Conservation (phyloP, 1,139 yeast species). For the Arxiozyma heterogenica region DNA sequence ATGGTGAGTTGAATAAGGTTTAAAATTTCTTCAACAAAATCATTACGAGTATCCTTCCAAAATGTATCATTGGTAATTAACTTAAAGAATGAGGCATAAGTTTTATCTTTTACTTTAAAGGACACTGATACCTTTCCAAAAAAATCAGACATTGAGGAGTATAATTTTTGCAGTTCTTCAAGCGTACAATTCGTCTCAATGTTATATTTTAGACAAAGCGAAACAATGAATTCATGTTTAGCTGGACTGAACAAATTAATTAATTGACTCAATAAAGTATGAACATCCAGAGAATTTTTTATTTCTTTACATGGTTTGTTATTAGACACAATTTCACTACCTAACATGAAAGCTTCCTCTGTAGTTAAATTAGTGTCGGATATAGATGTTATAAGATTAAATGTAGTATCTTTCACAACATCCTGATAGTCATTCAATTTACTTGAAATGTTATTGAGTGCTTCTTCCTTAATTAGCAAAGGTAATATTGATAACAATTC, state of each 20-base stretch:
- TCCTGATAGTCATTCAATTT: background rate
- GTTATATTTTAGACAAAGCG: background rate
- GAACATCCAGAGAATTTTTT: conserved; percentile 13
- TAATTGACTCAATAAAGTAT: background rate
- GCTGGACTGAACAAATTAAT: background rate
- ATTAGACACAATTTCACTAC: background rate
- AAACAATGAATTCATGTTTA: background rate
- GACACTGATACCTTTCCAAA: background rate
- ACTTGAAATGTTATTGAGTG: background rate
- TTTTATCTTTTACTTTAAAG: conserved; percentile 19
- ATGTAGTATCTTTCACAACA: background rate
- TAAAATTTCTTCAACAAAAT: conserved; percentile 11
- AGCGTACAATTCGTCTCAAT: conserved; percentile 8
- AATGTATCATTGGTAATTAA: background rate
- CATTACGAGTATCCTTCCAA: background rate
- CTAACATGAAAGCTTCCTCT: background rate
- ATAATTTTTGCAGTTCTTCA: conserved; percentile 10
- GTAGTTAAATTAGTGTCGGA: background rate
- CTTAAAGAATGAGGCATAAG: conserved; percentile 12
- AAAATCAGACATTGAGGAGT: conserved; percentile 10
- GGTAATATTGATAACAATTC: background rate
- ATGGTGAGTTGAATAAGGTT: conserved; percentile 13
- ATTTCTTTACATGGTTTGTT: conserved; percentile 3
- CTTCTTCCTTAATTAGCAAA: background rate
- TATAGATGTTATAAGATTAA: background rate